Evolutionary conservation across 345 rosid genomes (phyloP), one percentile per base, ranked within the genome.

Genomic region (Excoecaria cochinchinensis): DNA sequence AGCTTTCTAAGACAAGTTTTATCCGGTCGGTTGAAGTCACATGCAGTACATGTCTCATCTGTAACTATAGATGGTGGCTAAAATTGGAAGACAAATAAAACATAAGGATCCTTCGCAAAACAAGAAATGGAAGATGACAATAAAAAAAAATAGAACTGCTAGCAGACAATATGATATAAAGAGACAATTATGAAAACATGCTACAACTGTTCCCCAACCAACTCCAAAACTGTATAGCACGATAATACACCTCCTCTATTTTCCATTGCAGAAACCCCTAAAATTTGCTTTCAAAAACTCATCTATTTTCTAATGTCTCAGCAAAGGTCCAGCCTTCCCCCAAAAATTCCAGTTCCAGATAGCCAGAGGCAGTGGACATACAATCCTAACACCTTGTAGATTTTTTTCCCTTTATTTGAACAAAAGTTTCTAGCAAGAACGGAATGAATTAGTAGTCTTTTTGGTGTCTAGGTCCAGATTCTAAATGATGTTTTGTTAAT

Each of bases 41-140:
- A 95, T 76, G 98, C 95, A 71, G 97, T 91, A 78, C 99, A 95
- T 67, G 86, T 80, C 87, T 92, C 99, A 71, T 91, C 92, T 62
- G 98, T 89, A 46, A 95, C 97, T 79, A 90, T 84, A 68, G 99
- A 95, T 10, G 98, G 90, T 56, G 99, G 99, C 99, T 95, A 92
- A 76, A 80, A 85, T 78, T 73, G 10, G 77, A 79, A 72, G 76
- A 71, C 52, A 78, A 82, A 80, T 38, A 39, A 63, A 4, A 39
- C 2, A 16, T 15, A 39, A 44, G 77, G 21, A 44, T 60, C 62
- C 24, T 76, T 68, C 46, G 42, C 48, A 44, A 36, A 16, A 61
- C 1, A 73, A 47, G n/a, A 12, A 72, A 19, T 13, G 65, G 15
- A 44, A 60, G 22, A 19, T 17, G 64, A 7, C 16, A 14, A 13